Base-by-base conservation (phyloP, 768 basidiomycete genomes). In the Pleurotus djamor region DNA sequence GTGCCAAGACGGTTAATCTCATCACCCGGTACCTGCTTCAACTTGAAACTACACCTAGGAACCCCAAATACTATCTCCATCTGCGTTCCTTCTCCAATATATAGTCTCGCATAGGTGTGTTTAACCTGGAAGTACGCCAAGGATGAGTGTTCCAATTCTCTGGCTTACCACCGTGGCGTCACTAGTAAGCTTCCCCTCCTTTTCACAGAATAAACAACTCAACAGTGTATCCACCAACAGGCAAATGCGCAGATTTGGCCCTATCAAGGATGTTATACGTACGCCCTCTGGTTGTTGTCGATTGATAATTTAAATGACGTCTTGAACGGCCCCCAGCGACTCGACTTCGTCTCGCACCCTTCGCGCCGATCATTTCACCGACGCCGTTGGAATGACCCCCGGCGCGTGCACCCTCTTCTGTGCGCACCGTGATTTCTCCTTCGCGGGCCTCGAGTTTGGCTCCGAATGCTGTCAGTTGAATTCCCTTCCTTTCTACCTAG, bases 401-500 rank as follows among this genome's bases (percentile, higher is more conserved):
- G 28, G 21, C 13, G 37, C 41, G 21, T 55, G 52, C 52, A 55
- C 12, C 17, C 52, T 55, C 35, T 41, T 43, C 16, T 66, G 65
- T 48, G 33, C 47, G 6, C 52, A 47, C 13, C 48, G 45, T 9
- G 65, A 63, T 14, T 62, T 54, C 43, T 44, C 59, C 3, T 59
- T 41, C 37, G 57, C 51, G 21, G 64, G 65, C 1, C 8, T 64
- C 5, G 65, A 66, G 58, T 66, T 60, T 45, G 56, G 61, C 17
- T 33, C 38, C 9, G 64, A 66, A 37, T 66, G 65, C 35, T 66
- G 65, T 66, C 32, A 32, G 32, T 32, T 37, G 17, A 36, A 33
- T 32, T 38, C 10, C 13, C 21, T n/a, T 51, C 35, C 14, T 12
- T 28, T 5, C n/a, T 21, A 59, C n/a, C n/a, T n/a, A n/a, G n/a